Percentiles rank a stretch among this genome's conserved stretches.
These are phyloP conservation scores for Rhodomyrtus tomentosa DNA, from an alignment of 345 rosid genomes.

Conservation along the genomic window DNA sequence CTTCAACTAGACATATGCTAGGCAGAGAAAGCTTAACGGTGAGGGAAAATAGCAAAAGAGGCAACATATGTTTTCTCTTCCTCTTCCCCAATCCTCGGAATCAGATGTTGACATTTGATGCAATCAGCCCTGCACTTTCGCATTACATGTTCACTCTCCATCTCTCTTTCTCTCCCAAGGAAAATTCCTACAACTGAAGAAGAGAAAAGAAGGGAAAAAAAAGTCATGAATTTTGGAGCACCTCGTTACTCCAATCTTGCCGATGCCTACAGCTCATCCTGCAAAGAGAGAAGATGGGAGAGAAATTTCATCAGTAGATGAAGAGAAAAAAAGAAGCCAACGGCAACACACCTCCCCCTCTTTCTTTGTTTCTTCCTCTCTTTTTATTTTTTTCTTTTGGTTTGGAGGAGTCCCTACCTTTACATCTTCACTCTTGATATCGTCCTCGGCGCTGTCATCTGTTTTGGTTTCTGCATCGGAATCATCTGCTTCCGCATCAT, in stretches of 20 bases:
- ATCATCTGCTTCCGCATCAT: slow-evolving; percentile 23
- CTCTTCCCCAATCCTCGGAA: neutral
- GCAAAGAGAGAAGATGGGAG: neutral
- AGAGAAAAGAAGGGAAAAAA: neutral
- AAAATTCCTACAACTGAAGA: slow-evolving; percentile 4
- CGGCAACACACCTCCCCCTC: neutral
- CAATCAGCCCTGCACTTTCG: neutral
- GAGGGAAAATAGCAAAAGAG: neutral
- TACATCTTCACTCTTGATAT: slow-evolving; percentile 22
- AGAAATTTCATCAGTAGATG: neutral
- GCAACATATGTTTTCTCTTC: neutral
- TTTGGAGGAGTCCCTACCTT: neutral
- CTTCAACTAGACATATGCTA: neutral
- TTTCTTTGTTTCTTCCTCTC: too few species aligned
- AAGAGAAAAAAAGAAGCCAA: neutral
- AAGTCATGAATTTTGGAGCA: neutral
- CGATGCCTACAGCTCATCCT: slow-evolving; percentile 72
- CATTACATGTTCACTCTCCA: neutral
- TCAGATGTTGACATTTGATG: neutral
- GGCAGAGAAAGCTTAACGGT: neutral
- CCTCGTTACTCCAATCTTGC: neutral
- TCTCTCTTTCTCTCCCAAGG: neutral
- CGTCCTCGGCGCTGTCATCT: slow-evolving; percentile 20
- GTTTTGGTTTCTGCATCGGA: slow-evolving; percentile 32
- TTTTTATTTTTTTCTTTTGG: neutral